Base-by-base conservation (phyloP, 371 early-diverging fungal species). In the Parasitella parasitica region DNA sequence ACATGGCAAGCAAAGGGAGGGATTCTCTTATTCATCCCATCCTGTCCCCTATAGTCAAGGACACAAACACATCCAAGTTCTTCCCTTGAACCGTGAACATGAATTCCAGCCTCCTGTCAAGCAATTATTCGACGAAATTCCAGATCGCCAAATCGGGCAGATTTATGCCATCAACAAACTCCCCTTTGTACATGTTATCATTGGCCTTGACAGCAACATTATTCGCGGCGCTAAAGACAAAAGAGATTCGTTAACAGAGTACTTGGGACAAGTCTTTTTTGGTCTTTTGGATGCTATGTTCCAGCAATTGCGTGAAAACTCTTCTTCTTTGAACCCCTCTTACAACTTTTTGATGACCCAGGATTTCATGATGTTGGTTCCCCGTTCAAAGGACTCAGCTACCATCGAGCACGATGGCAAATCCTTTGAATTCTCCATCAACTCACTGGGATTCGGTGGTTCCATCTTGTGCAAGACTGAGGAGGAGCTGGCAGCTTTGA, bases 371-470 rank as follows among this genome's bases (percentile, higher is more conserved):
- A 69, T 91, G 77, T 70, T 89, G 7, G 83, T 90, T 0, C 91
- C 93, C 28, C 81, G 93, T 28, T 59, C 73, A 27, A 73, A 77
- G 32, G 89, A 86, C 35, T 24, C 13, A 1, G 75, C 67, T 4
- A 54, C 54, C 6, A 41, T 73, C 1, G 59, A 71, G 6, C 57
- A 67, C 11, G 54, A 74, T 0, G 73, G 55, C 16, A 58, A 64
- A 7, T 61, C 63, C 0, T 57, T 66, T 22, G 66, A 66, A 5
- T 59, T 85, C 12, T 77, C 82, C 7, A 66, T 91, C 27, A 92
- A 92, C 58, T 86, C 89, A 0, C 69, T 92, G 27, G 91, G 85
- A 1, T 90, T 87, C 75, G 85, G 89, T 24, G 93, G 93, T 11
- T 62, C 84, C 66, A 50, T 91, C 15, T 70, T 92, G 26, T 80